Conservation (phyloP, 331 rosid species). For the Quercus phellos region DNA sequence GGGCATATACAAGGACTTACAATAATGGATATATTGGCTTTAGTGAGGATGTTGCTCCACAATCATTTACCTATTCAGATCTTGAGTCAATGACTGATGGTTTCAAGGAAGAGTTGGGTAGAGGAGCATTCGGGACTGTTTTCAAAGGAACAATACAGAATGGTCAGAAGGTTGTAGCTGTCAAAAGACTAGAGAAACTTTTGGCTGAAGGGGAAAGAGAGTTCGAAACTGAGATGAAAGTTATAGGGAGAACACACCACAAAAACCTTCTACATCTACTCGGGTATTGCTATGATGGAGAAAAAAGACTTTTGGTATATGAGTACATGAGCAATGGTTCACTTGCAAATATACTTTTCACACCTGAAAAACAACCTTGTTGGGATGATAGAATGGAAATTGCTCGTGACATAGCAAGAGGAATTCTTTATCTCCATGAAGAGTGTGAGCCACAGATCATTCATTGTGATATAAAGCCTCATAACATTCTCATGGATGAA, state of each 20-base stretch:
- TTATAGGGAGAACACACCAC: constrained; percentile 51
- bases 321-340: constrained; percentile 59
- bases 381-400: constrained; percentile 46
- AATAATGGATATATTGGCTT: constrained; percentile 19
- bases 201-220: constrained; percentile 49
- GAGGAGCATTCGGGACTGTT: constrained; percentile 37
- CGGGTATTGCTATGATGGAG: constrained; percentile 44
- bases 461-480: constrained; percentile 55
- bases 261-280: constrained; percentile 43
- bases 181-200: constrained; percentile 37
- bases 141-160: constrained; percentile 25
- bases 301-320: constrained; percentile 47
- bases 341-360: constrained; percentile 37
- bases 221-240: constrained; percentile 43
- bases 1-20: background rate
- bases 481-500: constrained; percentile 52
- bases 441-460: constrained; percentile 30
- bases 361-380: constrained; percentile 15
- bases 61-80: constrained; percentile 35
- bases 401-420: constrained; percentile 33
- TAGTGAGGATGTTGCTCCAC: constrained; percentile 24
- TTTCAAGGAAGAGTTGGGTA: constrained; percentile 31
- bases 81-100: constrained; percentile 25
- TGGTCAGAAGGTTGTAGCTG: constrained; percentile 30
- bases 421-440: constrained; percentile 44